Evolutionary conservation across 768 basidiomycete species (phyloP), one percentile per base, ranked within the genome.

Genomic region (Leucocoprinus sp.): DNA sequence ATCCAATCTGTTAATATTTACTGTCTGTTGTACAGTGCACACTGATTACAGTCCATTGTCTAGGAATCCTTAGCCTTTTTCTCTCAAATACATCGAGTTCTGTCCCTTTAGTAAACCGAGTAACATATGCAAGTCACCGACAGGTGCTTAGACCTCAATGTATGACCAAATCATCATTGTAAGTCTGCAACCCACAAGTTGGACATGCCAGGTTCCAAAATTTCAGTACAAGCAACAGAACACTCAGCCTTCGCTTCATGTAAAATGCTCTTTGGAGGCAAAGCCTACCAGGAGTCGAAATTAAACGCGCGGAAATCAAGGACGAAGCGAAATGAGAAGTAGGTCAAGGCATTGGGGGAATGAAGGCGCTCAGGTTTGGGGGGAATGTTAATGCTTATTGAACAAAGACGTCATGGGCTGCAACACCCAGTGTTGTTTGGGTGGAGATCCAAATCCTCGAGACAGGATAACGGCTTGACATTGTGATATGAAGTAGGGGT

Each of bases 311-410:
- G 2, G 49, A 50, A 29, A 40, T 52, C 8, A 50, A 48, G 27
- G 54, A 54, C 24, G 54, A 54, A 21, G 51, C 51, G 5, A 46
- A 54, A 34, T 50, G 53, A 50, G 50, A 54, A 24, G 53, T 54
- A n/a, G 42, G 50, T 15, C 40, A 40, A 21, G 53, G 45, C 14
- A 37, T 54, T 19, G 42, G 48, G 18, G 50, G n/a, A n/a, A n/a
- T n/a, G n/a, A n/a, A n/a, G n/a, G n/a, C n/a, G n/a, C n/a, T n/a
- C n/a, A n/a, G n/a, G n/a, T n/a, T n/a, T n/a, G n/a, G n/a, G n/a
- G n/a, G 38, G 18, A 39, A 40, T 1, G 45, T 37, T 17, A 40
- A 39, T 17, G 39, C 22, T 40, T 40, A 9, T 19, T 9, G 17
- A 45, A 17, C 11, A 47, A 23, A 12, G 37, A 40, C 19, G 29